Percentiles rank a stretch among this genome's conserved stretches.
These are phyloP conservation scores for Colletotrichum godetiae DNA, from an alignment of 2,329 filamentous ascomycete species.

Conservation along the genomic window DNA sequence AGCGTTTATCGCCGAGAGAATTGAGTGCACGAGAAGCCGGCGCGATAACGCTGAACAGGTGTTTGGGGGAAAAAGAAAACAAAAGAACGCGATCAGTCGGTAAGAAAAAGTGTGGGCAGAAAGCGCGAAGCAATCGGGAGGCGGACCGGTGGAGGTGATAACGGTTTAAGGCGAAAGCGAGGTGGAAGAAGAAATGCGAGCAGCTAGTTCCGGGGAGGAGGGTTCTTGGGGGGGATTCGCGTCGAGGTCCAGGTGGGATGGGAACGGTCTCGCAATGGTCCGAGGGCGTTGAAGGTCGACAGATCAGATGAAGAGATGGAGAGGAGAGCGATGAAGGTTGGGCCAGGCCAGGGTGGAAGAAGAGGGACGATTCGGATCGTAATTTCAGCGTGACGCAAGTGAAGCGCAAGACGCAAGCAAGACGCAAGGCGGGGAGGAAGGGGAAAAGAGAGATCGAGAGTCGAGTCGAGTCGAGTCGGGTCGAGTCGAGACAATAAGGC, in stretches of 20 bases:
- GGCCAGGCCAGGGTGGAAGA: constrained; percentile 1
- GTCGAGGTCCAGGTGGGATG: neutral
- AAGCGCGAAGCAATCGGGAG: neutral
- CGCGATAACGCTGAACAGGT: neutral
- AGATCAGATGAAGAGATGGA: constrained; percentile 23
- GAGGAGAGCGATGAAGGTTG: neutral
- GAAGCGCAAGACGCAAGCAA: neutral
- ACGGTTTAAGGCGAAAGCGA: constrained; percentile 12
- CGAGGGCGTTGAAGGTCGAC: constrained; percentile 21
- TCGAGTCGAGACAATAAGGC: neutral
- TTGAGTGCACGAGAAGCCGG: neutral
- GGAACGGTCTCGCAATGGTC: constrained; percentile 13
- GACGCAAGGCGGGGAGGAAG: neutral
- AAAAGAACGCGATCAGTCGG: constrained; percentile 4
- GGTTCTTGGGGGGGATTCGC: constrained; percentile 3
- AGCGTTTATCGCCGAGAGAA: neutral
- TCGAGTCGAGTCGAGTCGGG: too few species aligned
- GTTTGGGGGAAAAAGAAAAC: neutral
- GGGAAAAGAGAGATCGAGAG: neutral
- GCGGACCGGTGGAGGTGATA: neutral
- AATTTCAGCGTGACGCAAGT: neutral
- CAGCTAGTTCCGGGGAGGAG: neutral
- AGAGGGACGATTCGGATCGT: constrained; percentile 1
- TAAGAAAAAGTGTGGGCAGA: neutral
- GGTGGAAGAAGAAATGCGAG: neutral